A percentile compares a stretch with the other conserved stretches of the same genome.
phyloP scores from a whole-genome alignment of 2,329 filamentous ascomycete species.

The Periconia sp. region DNA sequence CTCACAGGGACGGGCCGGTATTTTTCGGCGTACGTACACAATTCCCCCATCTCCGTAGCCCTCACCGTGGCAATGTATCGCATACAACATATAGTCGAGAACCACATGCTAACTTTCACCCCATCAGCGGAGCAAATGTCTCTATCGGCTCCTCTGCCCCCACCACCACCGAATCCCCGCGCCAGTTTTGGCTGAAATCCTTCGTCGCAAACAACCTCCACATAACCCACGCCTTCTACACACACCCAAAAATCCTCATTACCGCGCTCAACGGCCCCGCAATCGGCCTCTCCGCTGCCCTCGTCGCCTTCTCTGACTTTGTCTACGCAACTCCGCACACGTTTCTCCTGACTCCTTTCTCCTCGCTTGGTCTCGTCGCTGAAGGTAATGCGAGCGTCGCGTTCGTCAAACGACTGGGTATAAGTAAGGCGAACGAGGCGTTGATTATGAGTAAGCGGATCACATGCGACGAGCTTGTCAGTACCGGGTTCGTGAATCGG shows the following conservation, averaged over 20 bases:
- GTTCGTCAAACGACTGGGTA: constrained; percentile 78
- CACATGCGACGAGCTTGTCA: constrained; percentile 69
- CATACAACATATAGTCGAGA: background rate
- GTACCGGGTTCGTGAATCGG: constrained; percentile 82
- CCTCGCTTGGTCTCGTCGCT: constrained; percentile 82
- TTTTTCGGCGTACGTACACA: constrained; percentile 81
- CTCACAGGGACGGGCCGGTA: constrained; percentile 76
- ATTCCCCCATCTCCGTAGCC: background rate
- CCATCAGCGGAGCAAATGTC: constrained; percentile 75
- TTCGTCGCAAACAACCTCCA: constrained; percentile 89
- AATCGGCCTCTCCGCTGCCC: constrained; percentile 82
- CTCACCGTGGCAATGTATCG: constrained; percentile 1
- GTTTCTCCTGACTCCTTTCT: constrained; percentile 90
- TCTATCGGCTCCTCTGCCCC: constrained; percentile 53
- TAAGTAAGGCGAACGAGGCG: constrained; percentile 85
- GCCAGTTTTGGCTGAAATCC: constrained; percentile 64
- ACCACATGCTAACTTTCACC: background rate
- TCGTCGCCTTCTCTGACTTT: constrained; percentile 85
- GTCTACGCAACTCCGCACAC: constrained; percentile 79
- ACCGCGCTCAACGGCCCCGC: constrained; percentile 90
- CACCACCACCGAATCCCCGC: constrained; percentile 37
- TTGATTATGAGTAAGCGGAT: constrained; percentile 87
- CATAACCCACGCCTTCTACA: constrained; percentile 86
- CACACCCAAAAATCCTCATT: constrained; percentile 90
- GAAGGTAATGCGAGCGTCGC: constrained; percentile 82